These are phyloP conservation scores for Xylariales sp. DNA, from an alignment of 2,329 filamentous ascomycete species.

Conservation along the genomic window DNA sequence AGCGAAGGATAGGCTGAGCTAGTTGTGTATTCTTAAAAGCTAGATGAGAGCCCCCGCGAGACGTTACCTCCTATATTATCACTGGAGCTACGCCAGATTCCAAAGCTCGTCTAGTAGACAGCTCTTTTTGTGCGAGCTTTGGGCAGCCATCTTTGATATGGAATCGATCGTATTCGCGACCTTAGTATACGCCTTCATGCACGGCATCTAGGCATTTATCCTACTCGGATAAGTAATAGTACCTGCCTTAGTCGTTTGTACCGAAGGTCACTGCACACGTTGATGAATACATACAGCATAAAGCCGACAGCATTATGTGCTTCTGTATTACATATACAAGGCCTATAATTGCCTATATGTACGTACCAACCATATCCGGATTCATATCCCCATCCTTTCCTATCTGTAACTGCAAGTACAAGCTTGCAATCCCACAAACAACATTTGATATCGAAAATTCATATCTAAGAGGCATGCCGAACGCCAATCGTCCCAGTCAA, in stretches of 20 bases:
- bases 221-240: background rate
- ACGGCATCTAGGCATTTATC: background rate
- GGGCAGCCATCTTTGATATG: background rate
- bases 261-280: background rate
- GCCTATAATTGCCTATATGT: background rate
- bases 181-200: background rate
- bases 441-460: slow-evolving; percentile 1
- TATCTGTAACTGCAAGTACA: slow-evolving; percentile 10
- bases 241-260: slow-evolving; percentile 23
- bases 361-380: slow-evolving; percentile 14
- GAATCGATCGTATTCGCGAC: background rate
- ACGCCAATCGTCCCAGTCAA: slow-evolving; percentile 30
- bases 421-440: slow-evolving; percentile 5
- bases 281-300: slow-evolving; percentile 22
- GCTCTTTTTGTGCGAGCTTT: background rate
- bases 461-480: slow-evolving; percentile 24
- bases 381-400: background rate
- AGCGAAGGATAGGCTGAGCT: background rate
- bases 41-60: slow-evolving; percentile 2
- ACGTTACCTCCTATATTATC: background rate
- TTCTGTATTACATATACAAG: slow-evolving; percentile 19
- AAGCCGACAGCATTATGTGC: background rate
- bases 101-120: background rate
- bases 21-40: slow-evolving; percentile 1
- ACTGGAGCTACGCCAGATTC: background rate